Evolutionary conservation across 148 eudicot species (phyloP), one percentile per base, ranked within the genome.

Genomic region (Chenopodium formosanum): DNA sequence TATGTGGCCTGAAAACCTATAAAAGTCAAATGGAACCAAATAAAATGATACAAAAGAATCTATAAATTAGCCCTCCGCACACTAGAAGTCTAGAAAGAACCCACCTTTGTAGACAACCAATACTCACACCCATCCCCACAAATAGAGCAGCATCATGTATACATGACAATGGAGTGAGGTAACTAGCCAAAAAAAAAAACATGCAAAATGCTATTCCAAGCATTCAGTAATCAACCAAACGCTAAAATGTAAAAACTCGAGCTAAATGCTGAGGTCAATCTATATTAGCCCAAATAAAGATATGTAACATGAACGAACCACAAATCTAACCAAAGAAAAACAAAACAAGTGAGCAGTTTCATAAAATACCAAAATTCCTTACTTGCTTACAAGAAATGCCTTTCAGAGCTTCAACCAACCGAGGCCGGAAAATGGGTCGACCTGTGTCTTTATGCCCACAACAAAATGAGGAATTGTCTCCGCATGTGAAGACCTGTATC

Each of bases 401-500:
- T 56, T 91, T 91, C 80, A 96, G 77, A 22, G 98, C 90, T 83
- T 94, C 99, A 67, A 96, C 93, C 73, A 90, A 87, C 83, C 91
- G 90, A 73, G 98, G 98, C 73, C 89, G 90, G 85, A 95, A 95
- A 84, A 95, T 90, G n/a, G 97, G 97, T 69, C 97, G 97, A 56
- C 78, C 80, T 70, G 91, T 91, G 83, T 96, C 98, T 81, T 90
- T 83, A 75, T 94, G 97, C 58, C 99, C 99, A 83, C 98, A 92
- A 77, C 95, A 94, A 80, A 91, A 92, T 25, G 93, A 90, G 80
- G 99, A 94, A 89, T 94, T 96, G 81, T 94, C 99, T 83, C 99
- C 99, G 76, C 95, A 94, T 7, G 99, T 94, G 87, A 91, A 96
- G 48, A 94, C 99, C 99, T 96, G 87, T 31, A 89, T 17, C 46